These are phyloP conservation scores for Tephrocybe sp. DNA, from an alignment of 768 basidiomycete genomes.

Conservation along the genomic window DNA sequence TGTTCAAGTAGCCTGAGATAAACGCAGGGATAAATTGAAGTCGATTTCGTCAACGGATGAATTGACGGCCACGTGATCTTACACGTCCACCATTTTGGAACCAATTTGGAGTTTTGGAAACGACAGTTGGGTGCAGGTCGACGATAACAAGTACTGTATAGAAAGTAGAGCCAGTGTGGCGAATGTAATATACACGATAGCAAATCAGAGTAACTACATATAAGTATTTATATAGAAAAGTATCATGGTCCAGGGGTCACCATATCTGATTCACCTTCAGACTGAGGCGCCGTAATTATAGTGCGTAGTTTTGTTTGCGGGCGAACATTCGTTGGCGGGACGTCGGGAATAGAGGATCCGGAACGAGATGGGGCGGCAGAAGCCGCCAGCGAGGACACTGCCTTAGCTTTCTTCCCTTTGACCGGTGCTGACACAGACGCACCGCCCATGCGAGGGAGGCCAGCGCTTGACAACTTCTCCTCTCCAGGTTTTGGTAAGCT, in stretches of 20 bases:
- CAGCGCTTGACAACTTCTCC: constrained; percentile 28
- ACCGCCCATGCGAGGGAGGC: constrained; percentile 36
- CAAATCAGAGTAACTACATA: background rate
- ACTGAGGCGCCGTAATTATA: constrained; percentile 46
- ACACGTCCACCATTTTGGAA: constrained; percentile 7
- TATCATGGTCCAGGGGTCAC: constrained; percentile 26
- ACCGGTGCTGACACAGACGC: constrained; percentile 47
- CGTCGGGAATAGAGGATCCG: constrained; percentile 50
- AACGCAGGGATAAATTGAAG: background rate
- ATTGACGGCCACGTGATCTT: constrained; percentile 14
- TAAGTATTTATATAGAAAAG: background rate
- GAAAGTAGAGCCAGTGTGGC: background rate
- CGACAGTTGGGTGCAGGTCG: background rate
- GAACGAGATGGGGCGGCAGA: constrained; percentile 57
- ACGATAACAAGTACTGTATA: background rate
- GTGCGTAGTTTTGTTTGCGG: constrained; percentile 69
- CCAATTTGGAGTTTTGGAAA: background rate
- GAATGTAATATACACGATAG: background rate
- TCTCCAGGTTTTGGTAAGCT: constrained; percentile 25
- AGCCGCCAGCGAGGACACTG: constrained; percentile 38
- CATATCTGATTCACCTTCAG: constrained; percentile 52
- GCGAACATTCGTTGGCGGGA: constrained; percentile 34
- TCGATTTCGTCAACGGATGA: background rate
- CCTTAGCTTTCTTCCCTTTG: constrained; percentile 39
- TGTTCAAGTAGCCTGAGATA: constrained; percentile 8